Conservation (phyloP, 768 basidiomycete genomes). For the Udeniomyces megalosporus region DNA sequence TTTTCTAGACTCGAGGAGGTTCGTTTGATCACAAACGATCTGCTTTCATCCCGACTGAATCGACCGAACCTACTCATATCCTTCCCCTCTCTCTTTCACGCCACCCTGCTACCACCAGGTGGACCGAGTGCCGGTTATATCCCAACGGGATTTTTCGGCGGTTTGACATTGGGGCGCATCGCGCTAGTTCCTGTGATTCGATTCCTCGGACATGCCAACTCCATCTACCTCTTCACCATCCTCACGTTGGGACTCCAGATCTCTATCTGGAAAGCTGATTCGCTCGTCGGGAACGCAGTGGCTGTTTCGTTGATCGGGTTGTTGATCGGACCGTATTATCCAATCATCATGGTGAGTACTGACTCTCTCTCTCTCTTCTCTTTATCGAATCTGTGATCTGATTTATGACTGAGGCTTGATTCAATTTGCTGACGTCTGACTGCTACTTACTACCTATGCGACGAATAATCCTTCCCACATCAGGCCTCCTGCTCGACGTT, state of each 20-base stretch:
- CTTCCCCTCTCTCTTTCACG: not conserved
- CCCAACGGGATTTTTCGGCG: conserved; percentile 33
- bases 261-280: conserved; percentile 51
- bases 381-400: too few species aligned
- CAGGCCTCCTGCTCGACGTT: conserved; percentile 48
- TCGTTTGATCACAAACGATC: not conserved
- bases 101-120: conserved; percentile 21
- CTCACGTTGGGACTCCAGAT: conserved; percentile 40
- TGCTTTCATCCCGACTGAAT: not conserved
- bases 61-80: not conserved
- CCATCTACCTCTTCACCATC: conserved; percentile 31
- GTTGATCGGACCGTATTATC: conserved; percentile 60
- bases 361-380: too few species aligned
- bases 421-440: too few species aligned
- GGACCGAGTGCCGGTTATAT: conserved; percentile 42
- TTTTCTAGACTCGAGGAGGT: conserved; percentile 11
- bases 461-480: too few species aligned
- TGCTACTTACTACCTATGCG: too few species aligned
- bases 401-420: too few species aligned
- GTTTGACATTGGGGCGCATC: conserved; percentile 40
- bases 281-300: conserved; percentile 47
- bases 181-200: conserved; percentile 39
- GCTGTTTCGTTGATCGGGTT: conserved; percentile 50
- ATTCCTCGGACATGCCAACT: conserved; percentile 28
- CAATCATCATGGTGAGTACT: conserved; percentile 55